These are phyloP conservation scores for Kitagawia praeruptora DNA, from an alignment of 129 eudicot species.

Conservation along the genomic window DNA sequence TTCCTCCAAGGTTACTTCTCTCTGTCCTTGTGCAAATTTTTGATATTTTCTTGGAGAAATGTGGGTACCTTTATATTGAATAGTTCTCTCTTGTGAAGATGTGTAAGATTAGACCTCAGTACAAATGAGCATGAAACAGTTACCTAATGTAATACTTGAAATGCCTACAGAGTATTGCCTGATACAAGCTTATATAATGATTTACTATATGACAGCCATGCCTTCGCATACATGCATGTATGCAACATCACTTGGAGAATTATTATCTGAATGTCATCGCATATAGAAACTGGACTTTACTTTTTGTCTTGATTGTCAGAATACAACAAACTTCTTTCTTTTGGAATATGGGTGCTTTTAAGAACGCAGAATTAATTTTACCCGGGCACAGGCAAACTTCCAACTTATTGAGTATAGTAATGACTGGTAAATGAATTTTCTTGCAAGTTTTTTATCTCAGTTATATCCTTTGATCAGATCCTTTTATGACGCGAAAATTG, in stretches of 20 bases:
- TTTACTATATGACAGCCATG: not conserved
- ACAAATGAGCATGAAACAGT: not conserved
- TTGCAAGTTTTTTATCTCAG: not conserved
- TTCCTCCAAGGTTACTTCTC: conserved; percentile 69
- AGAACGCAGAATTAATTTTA: not conserved
- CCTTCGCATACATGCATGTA: not conserved
- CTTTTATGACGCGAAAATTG: not conserved
- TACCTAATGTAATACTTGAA: not conserved
- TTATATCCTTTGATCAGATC: not conserved
- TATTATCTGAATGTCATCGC: not conserved
- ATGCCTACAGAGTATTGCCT: not conserved
- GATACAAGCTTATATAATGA: not conserved
- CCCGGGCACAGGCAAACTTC: not conserved
- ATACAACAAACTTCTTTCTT: not conserved
- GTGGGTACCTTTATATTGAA: not conserved
- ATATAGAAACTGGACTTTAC: not conserved
- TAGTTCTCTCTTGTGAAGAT: not conserved
- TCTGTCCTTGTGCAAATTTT: conserved; percentile 1
- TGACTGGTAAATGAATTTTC: not conserved
- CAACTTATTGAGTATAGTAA: not conserved
- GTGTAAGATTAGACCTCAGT: not conserved
- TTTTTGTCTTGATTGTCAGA: not conserved
- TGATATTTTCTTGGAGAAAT: not conserved
- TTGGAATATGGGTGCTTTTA: not conserved
- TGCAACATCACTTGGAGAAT: not conserved